Percentiles rank a stretch among this genome's conserved stretches.
Conservation (phyloP, 371 early-diverging fungal species). For the Blakeslea trispora region DNA sequence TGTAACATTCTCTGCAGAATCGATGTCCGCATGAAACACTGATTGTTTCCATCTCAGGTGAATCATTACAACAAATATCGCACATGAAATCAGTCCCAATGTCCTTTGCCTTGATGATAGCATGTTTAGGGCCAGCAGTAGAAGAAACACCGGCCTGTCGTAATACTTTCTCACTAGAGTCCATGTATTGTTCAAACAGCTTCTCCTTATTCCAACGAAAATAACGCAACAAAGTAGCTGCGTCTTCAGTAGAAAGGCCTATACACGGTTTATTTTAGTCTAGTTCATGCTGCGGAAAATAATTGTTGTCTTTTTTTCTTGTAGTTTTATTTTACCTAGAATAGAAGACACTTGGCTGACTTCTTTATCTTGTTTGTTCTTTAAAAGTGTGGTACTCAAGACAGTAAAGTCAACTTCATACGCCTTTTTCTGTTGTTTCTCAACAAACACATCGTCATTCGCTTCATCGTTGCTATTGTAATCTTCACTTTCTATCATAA, state of each 20-base stretch:
- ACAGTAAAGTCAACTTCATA: slow-evolving; percentile 48
- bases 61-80: slow-evolving; percentile 84
- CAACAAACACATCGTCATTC: slow-evolving; percentile 38
- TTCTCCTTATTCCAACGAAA: slow-evolving; percentile 94
- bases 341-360: slow-evolving; percentile 47
- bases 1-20: slow-evolving; percentile 87
- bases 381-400: slow-evolving; percentile 24
- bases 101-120: slow-evolving; percentile 27
- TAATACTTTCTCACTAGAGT: slow-evolving; percentile 69
- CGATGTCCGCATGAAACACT: slow-evolving; percentile 83
- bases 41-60: slow-evolving; percentile 59
- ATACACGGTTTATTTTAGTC: slow-evolving; percentile 14
- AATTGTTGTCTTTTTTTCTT: background rate
- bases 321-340: slow-evolving; percentile 37
- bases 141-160: slow-evolving; percentile 73
- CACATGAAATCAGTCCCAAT: slow-evolving; percentile 70
- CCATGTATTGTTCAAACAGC: slow-evolving; percentile 88
- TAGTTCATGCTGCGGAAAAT: background rate
- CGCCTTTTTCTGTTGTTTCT: slow-evolving; percentile 34
- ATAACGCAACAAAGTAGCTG: slow-evolving; percentile 72
- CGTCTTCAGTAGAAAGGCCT: slow-evolving; percentile 63
- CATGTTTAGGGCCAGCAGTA: slow-evolving; percentile 12
- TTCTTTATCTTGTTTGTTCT: slow-evolving; percentile 44
- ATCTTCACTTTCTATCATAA: slow-evolving; percentile 31
- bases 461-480: slow-evolving; percentile 36